Percentiles rank a stretch among this genome's conserved stretches.
Evolutionary conservation across 805 yeast species (phyloP).

Genomic region (Ogataea haglerorum): DNA sequence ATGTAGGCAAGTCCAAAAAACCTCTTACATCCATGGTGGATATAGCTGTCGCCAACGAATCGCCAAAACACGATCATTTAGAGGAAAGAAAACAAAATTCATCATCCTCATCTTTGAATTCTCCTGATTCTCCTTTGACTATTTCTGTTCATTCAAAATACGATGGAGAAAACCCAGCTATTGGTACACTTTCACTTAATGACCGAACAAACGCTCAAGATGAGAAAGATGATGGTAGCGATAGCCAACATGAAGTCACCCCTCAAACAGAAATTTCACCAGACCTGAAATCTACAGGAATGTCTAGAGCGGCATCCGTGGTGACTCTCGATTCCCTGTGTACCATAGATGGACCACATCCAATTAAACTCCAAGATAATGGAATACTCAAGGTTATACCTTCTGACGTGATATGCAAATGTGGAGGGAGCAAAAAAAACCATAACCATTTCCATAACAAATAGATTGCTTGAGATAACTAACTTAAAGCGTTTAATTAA

Average conservation of each 20-base stretch:
- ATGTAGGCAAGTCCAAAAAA: conserved; percentile 12
- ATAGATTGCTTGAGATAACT: background rate
- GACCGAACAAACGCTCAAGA: background rate
- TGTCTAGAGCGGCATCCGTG: conserved; percentile 13
- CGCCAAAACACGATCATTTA: conserved; percentile 9
- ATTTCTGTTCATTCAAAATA: conserved; percentile 1
- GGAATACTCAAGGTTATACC: conserved; percentile 25
- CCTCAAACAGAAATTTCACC: background rate
- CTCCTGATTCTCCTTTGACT: conserved; percentile 1
- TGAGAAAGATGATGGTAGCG: background rate
- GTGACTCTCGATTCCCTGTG: conserved; percentile 21
- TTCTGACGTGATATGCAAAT: conserved; percentile 23
- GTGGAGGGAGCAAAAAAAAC: conserved; percentile 19
- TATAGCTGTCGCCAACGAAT: conserved; percentile 4
- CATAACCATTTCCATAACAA: conserved; percentile 16
- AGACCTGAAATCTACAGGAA: background rate
- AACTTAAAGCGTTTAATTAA: conserved; percentile 5
- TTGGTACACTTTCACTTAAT: background rate
- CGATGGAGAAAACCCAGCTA: too few species aligned
- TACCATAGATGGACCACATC: conserved; percentile 22
- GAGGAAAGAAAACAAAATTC: conserved; percentile 2
- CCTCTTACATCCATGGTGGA: conserved; percentile 13
- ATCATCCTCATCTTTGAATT: conserved; percentile 4
- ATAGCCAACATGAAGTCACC: background rate
- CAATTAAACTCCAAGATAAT: conserved; percentile 21